Base-by-base conservation (phyloP, 2,329 filamentous ascomycete genomes). In the Aspergillus quadricinctus region DNA sequence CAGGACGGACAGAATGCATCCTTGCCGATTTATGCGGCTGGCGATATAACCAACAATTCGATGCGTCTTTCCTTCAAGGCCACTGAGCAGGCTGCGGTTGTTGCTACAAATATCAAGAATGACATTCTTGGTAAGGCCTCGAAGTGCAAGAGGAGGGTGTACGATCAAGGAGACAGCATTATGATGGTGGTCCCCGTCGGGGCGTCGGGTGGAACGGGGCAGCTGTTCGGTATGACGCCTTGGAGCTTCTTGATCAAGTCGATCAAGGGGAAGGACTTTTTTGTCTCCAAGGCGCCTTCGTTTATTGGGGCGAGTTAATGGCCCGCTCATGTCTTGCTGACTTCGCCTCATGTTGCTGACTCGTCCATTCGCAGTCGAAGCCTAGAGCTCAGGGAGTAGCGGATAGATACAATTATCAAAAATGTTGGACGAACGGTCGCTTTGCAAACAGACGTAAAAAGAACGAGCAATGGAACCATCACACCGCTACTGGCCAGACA, bases 251-350 rank as follows among this genome's bases (percentile, higher is more conserved):
- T 78, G 69, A 73, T 79, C 4, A 71, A 68, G 70, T 61, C 70
- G 58, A 71, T 77, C 55, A 79, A 79, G 65, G 75, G 76, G 10
- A 67, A 71, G 52, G 76, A 78, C 54, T 78, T 73, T 51, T 64
- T 78, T 14, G 54, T 71, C 23, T 58, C 63, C 8, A 71, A 67
- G 56, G 68, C 68, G 7, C n/a, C 14, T 43, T 19, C n/a, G 4
- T 5, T 21, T 21, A 43, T 43, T 43, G 40, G n/a, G 21, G 40
- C 40, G 10, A 43, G 40, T 21, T 43, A 23, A 21, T 43, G n/a
- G 8, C 2, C 23, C 23, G 23, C 23, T 23, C 31, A 17, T 11
- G 5, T 1, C 14, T 0, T 17, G 31, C 5, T 35, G 31, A 7
- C 11, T 17, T 35, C 4, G 11, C 11, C 4, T 6, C 31, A 17